A percentile compares a stretch with the other conserved stretches of the same genome.
phyloP scores from a whole-genome alignment of 768 basidiomycete genomes.

The Clathrus columnatus region DNA sequence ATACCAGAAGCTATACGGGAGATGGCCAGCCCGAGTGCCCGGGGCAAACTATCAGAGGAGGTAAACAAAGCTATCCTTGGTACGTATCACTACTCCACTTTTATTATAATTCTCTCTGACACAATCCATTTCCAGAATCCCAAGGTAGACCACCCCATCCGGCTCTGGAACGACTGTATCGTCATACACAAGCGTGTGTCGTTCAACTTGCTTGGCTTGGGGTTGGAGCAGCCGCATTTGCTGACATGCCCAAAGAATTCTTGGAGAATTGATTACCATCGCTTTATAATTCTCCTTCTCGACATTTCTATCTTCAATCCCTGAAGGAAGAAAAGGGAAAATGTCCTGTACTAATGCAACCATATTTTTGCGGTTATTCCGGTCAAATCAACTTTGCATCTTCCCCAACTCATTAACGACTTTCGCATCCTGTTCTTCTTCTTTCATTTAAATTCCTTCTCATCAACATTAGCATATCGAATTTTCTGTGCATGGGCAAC shows the following conservation, averaged over 20 bases:
- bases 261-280: constrained; percentile 35
- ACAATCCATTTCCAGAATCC: constrained; percentile 53
- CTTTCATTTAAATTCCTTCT: too few relatives aligned
- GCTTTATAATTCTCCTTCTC: neutral
- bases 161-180: constrained; percentile 66
- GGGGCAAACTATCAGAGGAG: constrained; percentile 61
- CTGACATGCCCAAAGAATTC: constrained; percentile 69
- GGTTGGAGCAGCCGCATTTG: constrained; percentile 70
- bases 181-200: constrained; percentile 62
- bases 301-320: too few relatives aligned
- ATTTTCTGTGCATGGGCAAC: too few relatives aligned
- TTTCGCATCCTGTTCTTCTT: too few relatives aligned
- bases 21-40: constrained; percentile 59
- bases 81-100: constrained; percentile 27
- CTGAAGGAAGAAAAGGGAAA: too few relatives aligned
- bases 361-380: too few relatives aligned
- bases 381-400: too few relatives aligned
- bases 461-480: too few relatives aligned
- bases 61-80: constrained; percentile 78
- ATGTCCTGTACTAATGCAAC: too few relatives aligned
- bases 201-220: constrained; percentile 66
- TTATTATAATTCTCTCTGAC: neutral
- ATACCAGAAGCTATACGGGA: constrained; percentile 48
- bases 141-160: constrained; percentile 67
- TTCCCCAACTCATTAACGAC: too few relatives aligned